phyloP scores from a whole-genome alignment of 2,329 filamentous ascomycete genomes.

The Fusarium avenaceum region DNA sequence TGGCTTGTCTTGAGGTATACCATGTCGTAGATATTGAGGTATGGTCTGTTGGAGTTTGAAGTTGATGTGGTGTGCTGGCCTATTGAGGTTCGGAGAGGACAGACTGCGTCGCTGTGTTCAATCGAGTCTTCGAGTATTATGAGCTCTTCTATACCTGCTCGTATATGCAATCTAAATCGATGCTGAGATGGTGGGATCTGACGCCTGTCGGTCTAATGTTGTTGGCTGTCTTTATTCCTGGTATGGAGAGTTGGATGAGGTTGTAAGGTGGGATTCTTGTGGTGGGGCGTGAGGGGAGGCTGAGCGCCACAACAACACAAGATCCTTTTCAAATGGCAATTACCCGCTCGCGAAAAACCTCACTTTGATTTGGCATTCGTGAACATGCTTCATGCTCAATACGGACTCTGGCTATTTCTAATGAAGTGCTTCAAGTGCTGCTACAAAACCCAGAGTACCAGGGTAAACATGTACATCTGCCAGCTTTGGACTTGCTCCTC shows the following conservation, averaged over 20 bases:
- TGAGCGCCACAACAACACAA: conserved; percentile 32
- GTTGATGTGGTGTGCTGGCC: conserved; percentile 22
- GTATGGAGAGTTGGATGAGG: conserved; percentile 34
- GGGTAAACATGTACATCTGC: conserved; percentile 32
- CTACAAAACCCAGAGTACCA: conserved; percentile 7
- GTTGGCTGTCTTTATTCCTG: conserved; percentile 20
- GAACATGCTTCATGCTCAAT: neutral
- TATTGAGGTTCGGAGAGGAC: conserved; percentile 5
- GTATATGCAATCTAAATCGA: neutral
- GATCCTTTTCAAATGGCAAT: neutral
- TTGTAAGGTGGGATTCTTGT: conserved; percentile 38
- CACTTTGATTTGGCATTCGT: neutral
- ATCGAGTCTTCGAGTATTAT: neutral
- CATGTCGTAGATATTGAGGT: conserved; percentile 59
- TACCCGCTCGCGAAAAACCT: neutral
- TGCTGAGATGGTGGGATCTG: neutral
- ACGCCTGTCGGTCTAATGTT: conserved; percentile 16
- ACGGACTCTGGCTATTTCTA: neutral
- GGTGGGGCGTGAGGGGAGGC: conserved; percentile 38
- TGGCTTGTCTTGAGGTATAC: conserved; percentile 86
- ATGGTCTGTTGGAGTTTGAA: neutral
- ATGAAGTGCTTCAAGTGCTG: conserved; percentile 5
- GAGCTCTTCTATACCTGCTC: neutral
- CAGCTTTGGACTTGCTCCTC: conserved; percentile 29
- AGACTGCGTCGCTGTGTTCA: neutral